These are phyloP conservation scores for Moricandia arvensis DNA, from an alignment of 345 rosid genomes.

Conservation along the genomic window DNA sequence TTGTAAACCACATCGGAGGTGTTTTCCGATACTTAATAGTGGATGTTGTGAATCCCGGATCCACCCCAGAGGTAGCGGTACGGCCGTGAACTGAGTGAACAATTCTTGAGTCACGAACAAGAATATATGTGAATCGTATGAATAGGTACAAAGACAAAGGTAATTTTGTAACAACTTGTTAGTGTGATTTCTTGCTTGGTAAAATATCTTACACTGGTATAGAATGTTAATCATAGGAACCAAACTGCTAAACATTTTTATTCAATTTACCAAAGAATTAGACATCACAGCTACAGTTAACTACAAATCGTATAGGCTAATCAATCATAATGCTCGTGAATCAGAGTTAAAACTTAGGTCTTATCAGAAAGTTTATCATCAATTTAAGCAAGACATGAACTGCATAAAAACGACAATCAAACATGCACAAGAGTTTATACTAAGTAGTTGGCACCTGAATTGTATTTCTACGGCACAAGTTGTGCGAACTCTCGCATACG, in stretches of 20 bases:
- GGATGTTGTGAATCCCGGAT: no score
- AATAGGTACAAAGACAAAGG: no score
- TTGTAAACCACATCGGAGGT: no score
- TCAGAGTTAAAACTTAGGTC: background rate
- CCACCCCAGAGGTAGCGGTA: no score
- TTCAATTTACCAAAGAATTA: background rate
- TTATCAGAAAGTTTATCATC: background rate
- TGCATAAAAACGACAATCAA: background rate
- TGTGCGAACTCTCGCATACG: conserved; percentile 94
- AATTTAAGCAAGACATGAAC: background rate
- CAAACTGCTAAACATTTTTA: background rate
- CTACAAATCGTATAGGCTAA: background rate
- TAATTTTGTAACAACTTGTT: no score
- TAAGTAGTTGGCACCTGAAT: conserved; percentile 69
- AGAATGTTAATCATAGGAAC: background rate
- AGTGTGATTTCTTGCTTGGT: no score
- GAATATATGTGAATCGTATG: no score
- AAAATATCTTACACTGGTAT: background rate
- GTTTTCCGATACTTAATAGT: no score
- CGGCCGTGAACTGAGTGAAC: no score
- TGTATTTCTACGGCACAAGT: conserved; percentile 97
- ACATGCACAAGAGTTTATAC: background rate
- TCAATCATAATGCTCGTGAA: background rate
- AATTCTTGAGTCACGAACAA: no score
- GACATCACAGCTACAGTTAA: background rate